Evolutionary conservation across 208 protist species (phyloP), one percentile per base, ranked within the genome.

Genomic region (Wallacemonas rigidus): DNA sequence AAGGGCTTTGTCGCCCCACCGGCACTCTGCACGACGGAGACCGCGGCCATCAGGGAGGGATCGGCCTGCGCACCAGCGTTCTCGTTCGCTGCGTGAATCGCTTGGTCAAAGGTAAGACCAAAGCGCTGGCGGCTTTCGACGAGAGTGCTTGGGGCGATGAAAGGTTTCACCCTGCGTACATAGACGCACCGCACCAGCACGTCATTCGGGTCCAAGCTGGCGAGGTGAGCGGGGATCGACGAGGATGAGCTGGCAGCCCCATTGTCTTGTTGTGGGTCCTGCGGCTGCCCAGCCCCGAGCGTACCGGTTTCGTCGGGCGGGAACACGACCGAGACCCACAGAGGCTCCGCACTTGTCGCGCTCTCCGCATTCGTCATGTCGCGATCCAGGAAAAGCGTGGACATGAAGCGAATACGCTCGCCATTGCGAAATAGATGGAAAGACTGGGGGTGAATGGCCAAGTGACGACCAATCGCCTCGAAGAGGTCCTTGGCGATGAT

Each of bases 391-490:
- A 81, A 73, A 12, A 92, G 68, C 14, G 80, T 77, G 17, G 69
- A 75, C 65, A 83, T 88, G 76, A 95, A 95, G 26, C 83, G 87
- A 15, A 95, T 48, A 0, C 87, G 80, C 70, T 91, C 73, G 60
- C 83, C 72, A 64, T 83, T 71, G 68, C 83, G 82, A 48, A 72
- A 87, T 17, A 95, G 14, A 61, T 81, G 75, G 56, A 95, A 82
- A 8, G 76, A 73, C 67, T 90, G 79, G 36, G 90, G 90, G 73
- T 95, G 90, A 38, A 88, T 68, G 12, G 72, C 69, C 15, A 95
- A 68, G 26, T 75, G 73, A 3, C 58, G n/a, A 12, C 84, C 87
- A 41, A 95, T 71, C 6, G 67, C 76, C 58, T 95, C 90, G 60
- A 85, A 95, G 2, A 95, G 64, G 45, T 80, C 80, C 63, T 84